Evolutionary conservation across 2,329 filamentous ascomycete species (phyloP), one percentile per base, ranked within the genome.

Genomic region (Pochonia chlamydosporia): DNA sequence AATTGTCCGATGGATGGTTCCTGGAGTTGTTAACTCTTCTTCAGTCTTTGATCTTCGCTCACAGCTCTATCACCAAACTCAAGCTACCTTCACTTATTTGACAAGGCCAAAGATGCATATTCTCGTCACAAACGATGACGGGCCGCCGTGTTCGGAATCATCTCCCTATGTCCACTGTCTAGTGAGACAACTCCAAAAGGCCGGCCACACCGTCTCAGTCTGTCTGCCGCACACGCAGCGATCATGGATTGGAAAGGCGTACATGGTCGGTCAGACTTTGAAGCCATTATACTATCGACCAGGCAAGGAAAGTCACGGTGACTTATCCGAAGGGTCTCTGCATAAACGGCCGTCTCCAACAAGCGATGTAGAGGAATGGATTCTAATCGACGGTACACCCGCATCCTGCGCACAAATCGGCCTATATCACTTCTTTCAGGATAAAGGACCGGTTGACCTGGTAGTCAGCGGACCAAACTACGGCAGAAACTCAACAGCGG

Each of bases 181-280:
- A 49, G 77, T 91, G 37, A 72, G 79, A 51, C 77, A 78, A 46
- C 82, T 92, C 44, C 82, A 89, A 63, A 68, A 74, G 47, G 81
- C 85, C 28, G 90, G 90, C 8, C 92, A 96, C 68, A 76, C 73
- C n/a, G 89, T 97, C 51, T 95, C 89, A 6, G 91, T 97, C 41
- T 85, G 92, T 53, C 80, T 99, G 11, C 93, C 93, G 1, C 82
- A 96, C 65, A 85, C 84, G 7, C 93, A 99, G 70, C 83, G 92
- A 52, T 96, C 89, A 48, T 99, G 93, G 93, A 96, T 99, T 60
- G 91, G 91, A 58, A 99, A 99, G 74, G 92, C 93, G 3, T 92
- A 97, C 68, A 87, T 97, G 60, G 90, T 96, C 59, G 91, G 91
- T 48, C 85, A 91, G 64, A 87, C 87, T 9, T 79, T 95, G 51